Conservation (phyloP, 805 yeast genomes). For the Schwanniomyces vanrijiae region DNA sequence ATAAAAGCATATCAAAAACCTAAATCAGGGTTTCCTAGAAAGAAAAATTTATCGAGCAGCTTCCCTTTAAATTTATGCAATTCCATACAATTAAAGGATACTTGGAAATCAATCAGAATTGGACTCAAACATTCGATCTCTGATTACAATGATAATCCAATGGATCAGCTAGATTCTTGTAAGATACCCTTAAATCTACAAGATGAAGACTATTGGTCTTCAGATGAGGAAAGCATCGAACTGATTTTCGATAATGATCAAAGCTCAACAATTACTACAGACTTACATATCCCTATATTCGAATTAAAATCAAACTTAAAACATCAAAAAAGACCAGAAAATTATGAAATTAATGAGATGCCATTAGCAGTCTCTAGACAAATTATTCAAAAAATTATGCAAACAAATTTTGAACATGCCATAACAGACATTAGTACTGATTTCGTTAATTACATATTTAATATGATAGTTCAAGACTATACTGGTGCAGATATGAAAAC, state of each 20-base stretch:
- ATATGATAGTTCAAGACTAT: slow-evolving; percentile 16
- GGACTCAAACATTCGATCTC: background rate
- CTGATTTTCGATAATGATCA: background rate
- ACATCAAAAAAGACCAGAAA: background rate
- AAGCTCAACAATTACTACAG: background rate
- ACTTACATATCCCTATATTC: background rate
- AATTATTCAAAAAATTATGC: slow-evolving; percentile 8
- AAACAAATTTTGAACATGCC: slow-evolving; percentile 6
- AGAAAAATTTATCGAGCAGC: background rate
- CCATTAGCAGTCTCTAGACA: background rate
- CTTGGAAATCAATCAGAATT: slow-evolving; percentile 7
- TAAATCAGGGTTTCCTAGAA: background rate
- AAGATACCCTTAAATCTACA: background rate
- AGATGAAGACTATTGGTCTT: background rate
- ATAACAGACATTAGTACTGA: slow-evolving; percentile 9
- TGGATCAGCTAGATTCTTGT: background rate
- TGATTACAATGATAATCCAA: background rate
- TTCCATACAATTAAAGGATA: slow-evolving; percentile 10
- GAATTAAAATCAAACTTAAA: background rate
- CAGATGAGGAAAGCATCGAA: background rate
- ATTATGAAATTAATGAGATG: background rate
- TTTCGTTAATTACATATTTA: slow-evolving; percentile 16
- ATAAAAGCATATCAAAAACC: background rate
- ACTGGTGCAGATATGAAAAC: slow-evolving; percentile 7
- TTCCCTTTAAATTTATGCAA: slow-evolving; percentile 15